Conservation (phyloP, 2,329 filamentous ascomycete species). For the Phialophora verrucosa region DNA sequence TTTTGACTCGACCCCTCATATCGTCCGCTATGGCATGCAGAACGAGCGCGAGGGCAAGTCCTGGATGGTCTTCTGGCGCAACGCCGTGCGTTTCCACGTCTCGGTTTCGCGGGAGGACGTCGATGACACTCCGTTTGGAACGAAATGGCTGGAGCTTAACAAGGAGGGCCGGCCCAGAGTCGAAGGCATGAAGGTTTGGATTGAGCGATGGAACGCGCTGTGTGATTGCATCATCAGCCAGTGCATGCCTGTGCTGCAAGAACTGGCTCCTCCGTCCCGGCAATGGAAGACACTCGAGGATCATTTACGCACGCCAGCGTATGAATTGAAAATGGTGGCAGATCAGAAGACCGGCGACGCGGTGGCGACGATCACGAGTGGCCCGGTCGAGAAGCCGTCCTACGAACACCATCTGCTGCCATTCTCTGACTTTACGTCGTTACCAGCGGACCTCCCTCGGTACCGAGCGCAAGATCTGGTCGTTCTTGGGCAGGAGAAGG, state of each 20-base stretch:
- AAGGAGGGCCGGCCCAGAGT: background rate
- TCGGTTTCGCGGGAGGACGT: constrained; percentile 18
- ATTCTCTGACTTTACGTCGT: constrained; percentile 3
- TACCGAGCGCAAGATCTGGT: constrained; percentile 9
- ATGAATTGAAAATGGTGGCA: constrained; percentile 22
- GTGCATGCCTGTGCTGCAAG: constrained; percentile 16
- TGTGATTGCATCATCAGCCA: constrained; percentile 24
- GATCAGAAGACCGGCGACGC: constrained; percentile 2
- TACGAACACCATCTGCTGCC: constrained; percentile 22
- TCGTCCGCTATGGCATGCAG: constrained; percentile 27
- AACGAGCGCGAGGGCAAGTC: constrained; percentile 17
- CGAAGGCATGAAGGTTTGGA: constrained; percentile 9
- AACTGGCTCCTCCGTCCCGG: constrained; percentile 15
- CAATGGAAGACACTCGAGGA: constrained; percentile 23
- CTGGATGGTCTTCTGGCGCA: constrained; percentile 22
- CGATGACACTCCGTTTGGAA: constrained; percentile 3
- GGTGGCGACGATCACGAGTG: constrained; percentile 15
- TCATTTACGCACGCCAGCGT: constrained; percentile 20
- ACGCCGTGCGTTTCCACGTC: constrained; percentile 11
- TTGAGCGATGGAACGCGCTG: constrained; percentile 16
- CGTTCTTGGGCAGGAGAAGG: constrained; percentile 19
- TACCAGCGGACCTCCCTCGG: constrained; percentile 3
- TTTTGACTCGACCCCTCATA: constrained; percentile 24
- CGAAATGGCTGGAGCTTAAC: constrained; percentile 13
- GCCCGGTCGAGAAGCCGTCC: constrained; percentile 8